phyloP scores from a whole-genome alignment of 1,139 yeast species.

The Hanseniaspora uvarum region DNA sequence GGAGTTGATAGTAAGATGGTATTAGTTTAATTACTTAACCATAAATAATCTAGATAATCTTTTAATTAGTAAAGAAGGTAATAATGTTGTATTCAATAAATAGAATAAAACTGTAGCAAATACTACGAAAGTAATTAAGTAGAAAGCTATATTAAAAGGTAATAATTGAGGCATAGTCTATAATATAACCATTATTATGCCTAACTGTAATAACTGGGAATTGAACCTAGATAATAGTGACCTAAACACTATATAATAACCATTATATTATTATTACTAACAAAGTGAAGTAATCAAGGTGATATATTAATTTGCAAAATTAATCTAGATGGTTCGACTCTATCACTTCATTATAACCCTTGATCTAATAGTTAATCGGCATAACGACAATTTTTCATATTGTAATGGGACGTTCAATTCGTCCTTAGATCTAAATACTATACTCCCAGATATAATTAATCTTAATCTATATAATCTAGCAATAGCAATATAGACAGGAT shows the following conservation, averaged over 20 bases:
- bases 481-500: background rate
- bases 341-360: background rate
- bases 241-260: slow-evolving; percentile 12
- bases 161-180: slow-evolving; percentile 26
- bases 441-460: background rate
- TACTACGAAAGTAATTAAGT: slow-evolving; percentile 23
- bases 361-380: slow-evolving; percentile 2
- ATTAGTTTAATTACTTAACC: slow-evolving; percentile 21
- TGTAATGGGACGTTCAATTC: background rate
- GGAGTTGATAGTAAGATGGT: background rate
- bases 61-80: slow-evolving; percentile 24
- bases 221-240: slow-evolving; percentile 5
- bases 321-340: background rate
- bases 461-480: background rate
- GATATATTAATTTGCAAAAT: background rate
- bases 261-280: slow-evolving; percentile 5
- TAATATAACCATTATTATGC: background rate
- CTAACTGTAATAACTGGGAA: slow-evolving; percentile 4
- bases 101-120: slow-evolving; percentile 22
- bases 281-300: background rate
- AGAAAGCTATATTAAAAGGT: slow-evolving; percentile 26
- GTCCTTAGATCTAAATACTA: background rate
- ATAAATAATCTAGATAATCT: slow-evolving; percentile 24
- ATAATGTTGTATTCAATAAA: slow-evolving; percentile 24
- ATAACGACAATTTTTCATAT: slow-evolving; percentile 1